These are phyloP conservation scores for Podila clonocystis DNA, from an alignment of 192 early-diverging fungal genomes.

Conservation along the genomic window DNA sequence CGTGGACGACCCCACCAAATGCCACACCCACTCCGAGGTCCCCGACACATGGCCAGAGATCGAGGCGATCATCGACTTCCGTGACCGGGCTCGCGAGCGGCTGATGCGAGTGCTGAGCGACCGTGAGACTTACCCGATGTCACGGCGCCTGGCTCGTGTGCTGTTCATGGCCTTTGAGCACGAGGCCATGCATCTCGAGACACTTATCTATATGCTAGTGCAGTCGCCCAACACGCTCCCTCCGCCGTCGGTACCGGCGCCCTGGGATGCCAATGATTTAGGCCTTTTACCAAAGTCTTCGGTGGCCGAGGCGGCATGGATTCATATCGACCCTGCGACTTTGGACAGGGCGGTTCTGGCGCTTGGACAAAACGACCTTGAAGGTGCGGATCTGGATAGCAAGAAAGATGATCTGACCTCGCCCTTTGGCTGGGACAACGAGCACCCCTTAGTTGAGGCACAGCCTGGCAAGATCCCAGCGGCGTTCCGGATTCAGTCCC, in stretches of 20 bases:
- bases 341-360: conserved; percentile 33
- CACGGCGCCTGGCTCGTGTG: conserved; percentile 61
- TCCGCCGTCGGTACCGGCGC: conserved; percentile 55
- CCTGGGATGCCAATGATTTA: conserved; percentile 16
- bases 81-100: conserved; percentile 69
- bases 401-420: conserved; percentile 26
- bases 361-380: conserved; percentile 74
- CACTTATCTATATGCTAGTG: conserved; percentile 89
- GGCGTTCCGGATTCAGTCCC: conserved; percentile 73
- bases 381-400: conserved; percentile 55
- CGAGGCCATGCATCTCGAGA: conserved; percentile 95
- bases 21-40: conserved; percentile 81
- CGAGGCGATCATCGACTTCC: conserved; percentile 71
- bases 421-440: conserved; percentile 93
- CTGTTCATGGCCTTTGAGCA: conserved; percentile 94
- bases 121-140: conserved; percentile 18
- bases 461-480: conserved; percentile 35
- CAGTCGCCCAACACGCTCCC: conserved; percentile 65
- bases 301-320: conserved; percentile 7
- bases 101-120: conserved; percentile 58
- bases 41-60: conserved; percentile 79
- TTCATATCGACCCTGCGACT: conserved; percentile 22
- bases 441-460: conserved; percentile 62
- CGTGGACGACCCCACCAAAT: conserved; percentile 74
- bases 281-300: background rate